Evolutionary conservation across 176 grass and related monocot genomes (phyloP).

Genomic region (Melocanna baccifera): DNA sequence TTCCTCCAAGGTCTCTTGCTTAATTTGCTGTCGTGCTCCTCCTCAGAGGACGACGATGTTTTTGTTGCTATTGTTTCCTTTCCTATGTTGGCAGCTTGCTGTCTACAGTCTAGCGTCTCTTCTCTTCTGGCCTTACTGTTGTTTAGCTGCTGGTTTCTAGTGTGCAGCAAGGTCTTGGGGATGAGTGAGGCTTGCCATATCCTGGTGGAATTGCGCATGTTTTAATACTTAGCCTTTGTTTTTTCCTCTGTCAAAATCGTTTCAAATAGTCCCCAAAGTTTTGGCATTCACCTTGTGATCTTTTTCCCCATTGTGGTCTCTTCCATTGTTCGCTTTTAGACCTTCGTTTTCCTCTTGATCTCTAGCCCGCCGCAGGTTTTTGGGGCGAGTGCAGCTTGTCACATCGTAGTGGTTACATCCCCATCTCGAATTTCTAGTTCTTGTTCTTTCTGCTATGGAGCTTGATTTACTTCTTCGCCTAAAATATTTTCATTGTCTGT

Average conservation of each 20-base stretch:
- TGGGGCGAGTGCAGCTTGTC: slow-evolving; percentile 21
- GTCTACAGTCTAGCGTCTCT: slow-evolving; percentile 4
- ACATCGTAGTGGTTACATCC: slow-evolving; percentile 26
- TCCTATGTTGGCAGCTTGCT: slow-evolving; percentile 19
- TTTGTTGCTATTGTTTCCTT: neutral
- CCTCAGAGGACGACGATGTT: neutral
- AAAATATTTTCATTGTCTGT: slow-evolving; percentile 16
- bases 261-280: slow-evolving; percentile 11
- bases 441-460: neutral
- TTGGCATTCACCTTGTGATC: slow-evolving; percentile 21
- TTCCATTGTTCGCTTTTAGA: slow-evolving; percentile 3
- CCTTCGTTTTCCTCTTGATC: slow-evolving; percentile 17
- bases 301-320: slow-evolving; percentile 22
- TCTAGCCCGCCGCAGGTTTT: neutral
- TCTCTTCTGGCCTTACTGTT: neutral
- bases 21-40: neutral
- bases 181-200: slow-evolving; percentile 21
- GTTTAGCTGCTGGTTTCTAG: slow-evolving; percentile 20
- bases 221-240: slow-evolving; percentile 19
- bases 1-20: slow-evolving; percentile 8
- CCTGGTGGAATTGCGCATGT: slow-evolving; percentile 23
- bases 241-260: slow-evolving; percentile 13
- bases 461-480: slow-evolving; percentile 9
- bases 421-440: neutral
- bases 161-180: neutral